Evolutionary conservation across 139 green algal genomes (phyloP).

Genomic region (Pleodorina starrii): DNA sequence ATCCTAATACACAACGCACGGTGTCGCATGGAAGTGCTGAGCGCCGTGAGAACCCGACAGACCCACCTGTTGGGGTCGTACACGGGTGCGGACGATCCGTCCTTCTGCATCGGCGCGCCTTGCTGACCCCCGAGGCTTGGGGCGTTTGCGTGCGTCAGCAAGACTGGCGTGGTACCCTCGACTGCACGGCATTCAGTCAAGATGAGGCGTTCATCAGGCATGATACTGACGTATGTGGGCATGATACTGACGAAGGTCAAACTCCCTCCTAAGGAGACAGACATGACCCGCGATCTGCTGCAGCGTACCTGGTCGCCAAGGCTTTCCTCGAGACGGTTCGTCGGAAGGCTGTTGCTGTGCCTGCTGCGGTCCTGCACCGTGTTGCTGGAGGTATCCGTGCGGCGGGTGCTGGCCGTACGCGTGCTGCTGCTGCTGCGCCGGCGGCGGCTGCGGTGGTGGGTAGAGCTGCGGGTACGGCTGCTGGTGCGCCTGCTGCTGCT

Average conservation of each 20-base stretch:
- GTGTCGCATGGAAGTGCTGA: too few species aligned
- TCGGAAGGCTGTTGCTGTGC: background rate
- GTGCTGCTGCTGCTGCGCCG: background rate
- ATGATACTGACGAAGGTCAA: too few species aligned
- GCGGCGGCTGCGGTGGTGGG: background rate
- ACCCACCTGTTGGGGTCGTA: constrained; percentile 50
- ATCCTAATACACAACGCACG: background rate
- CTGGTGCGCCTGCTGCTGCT: background rate
- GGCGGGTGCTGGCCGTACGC: background rate
- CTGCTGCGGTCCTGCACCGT: background rate
- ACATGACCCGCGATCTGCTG: too few species aligned
- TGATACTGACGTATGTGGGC: too few species aligned
- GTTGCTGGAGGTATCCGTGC: background rate
- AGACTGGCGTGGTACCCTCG: constrained; percentile 47
- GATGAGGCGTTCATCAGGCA: too few species aligned
- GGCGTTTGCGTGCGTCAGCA: constrained; percentile 47
- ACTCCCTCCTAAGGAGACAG: too few species aligned
- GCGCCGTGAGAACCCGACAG: too few species aligned
- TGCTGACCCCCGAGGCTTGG: background rate
- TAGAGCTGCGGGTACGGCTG: background rate
- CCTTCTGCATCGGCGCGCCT: background rate
- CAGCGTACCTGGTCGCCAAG: constrained; percentile 50
- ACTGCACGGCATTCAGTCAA: background rate
- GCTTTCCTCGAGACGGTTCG: background rate
- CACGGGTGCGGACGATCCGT: background rate